A percentile compares a stretch with the other conserved stretches of the same genome.
These are phyloP conservation scores for Penicillium griseofulvum DNA, from an alignment of 2,329 filamentous ascomycete genomes.

Conservation along the genomic window DNA sequence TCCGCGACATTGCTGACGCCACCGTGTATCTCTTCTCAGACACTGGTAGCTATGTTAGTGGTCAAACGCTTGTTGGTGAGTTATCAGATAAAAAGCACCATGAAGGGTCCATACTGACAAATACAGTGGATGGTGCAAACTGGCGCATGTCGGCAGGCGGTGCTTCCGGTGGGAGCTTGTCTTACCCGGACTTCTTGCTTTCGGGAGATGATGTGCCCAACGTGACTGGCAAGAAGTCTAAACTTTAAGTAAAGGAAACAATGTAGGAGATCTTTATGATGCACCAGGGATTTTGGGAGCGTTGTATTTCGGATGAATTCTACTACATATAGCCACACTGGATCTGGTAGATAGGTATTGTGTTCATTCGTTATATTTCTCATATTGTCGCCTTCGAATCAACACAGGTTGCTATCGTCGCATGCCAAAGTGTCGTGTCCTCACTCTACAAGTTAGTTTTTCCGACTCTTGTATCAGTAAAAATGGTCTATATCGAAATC, in stretches of 20 bases:
- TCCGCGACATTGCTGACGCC: conserved; percentile 88
- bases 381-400: background rate
- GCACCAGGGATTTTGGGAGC: background rate
- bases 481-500: background rate
- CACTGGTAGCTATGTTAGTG: conserved; percentile 81
- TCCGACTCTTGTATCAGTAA: background rate
- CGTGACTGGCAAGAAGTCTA: conserved; percentile 57
- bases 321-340: background rate
- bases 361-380: background rate
- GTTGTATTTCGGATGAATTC: background rate
- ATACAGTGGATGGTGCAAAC: conserved; percentile 41
- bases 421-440: background rate
- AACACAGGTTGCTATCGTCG: background rate
- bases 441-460: background rate
- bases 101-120: background rate
- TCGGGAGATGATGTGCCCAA: conserved; percentile 54
- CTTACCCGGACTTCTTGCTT: conserved; percentile 61
- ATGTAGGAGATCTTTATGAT: background rate
- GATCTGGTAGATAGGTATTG: background rate
- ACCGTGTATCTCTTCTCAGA: conserved; percentile 88
- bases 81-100: conserved; percentile 2
- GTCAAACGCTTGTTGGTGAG: conserved; percentile 67
- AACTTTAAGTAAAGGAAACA: conserved; percentile 40
- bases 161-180: conserved; percentile 37
- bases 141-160: conserved; percentile 39